Evolutionary conservation across 1,284 basidiomycete species (phyloP).

Genomic region (Athelia sp.): DNA sequence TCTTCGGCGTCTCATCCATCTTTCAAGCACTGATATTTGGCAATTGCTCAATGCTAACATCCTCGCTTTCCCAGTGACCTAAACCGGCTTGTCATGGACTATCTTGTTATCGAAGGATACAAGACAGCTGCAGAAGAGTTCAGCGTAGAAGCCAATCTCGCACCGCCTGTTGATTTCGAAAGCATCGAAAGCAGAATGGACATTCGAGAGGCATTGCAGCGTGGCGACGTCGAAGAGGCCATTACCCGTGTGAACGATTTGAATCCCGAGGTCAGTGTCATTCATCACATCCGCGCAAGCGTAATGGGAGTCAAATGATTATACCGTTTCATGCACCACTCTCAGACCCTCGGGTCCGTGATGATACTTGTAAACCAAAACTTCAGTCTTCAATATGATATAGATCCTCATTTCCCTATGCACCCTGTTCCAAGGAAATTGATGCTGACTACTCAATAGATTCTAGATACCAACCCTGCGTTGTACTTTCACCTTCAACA

Average conservation of each 20-base stretch:
- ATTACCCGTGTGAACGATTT: conserved; percentile 93
- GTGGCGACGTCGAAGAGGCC: conserved; percentile 92
- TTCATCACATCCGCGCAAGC: conserved; percentile 7
- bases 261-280: conserved; percentile 85
- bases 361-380: conserved; percentile 70
- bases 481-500: conserved; percentile 93
- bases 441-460: conserved; percentile 46
- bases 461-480: conserved; percentile 88
- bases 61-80: conserved; percentile 60
- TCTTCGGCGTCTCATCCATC: conserved; percentile 12
- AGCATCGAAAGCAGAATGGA: conserved; percentile 92
- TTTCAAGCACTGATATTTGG: conserved; percentile 5
- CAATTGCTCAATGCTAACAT: background rate
- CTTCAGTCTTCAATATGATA: conserved; percentile 94
- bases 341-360: conserved; percentile 74
- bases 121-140: conserved; percentile 95
- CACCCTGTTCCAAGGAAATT: conserved; percentile 12
- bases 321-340: conserved; percentile 98
- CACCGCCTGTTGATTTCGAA: conserved; percentile 79
- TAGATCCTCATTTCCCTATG: conserved; percentile 11
- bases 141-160: conserved; percentile 79
- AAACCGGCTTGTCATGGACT: conserved; percentile 96
- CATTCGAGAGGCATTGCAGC: conserved; percentile 90
- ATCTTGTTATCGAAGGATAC: conserved; percentile 96
- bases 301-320: conserved; percentile 57